Conservation (phyloP, 1,284 basidiomycete species). For the Cryptococcus sp. region DNA sequence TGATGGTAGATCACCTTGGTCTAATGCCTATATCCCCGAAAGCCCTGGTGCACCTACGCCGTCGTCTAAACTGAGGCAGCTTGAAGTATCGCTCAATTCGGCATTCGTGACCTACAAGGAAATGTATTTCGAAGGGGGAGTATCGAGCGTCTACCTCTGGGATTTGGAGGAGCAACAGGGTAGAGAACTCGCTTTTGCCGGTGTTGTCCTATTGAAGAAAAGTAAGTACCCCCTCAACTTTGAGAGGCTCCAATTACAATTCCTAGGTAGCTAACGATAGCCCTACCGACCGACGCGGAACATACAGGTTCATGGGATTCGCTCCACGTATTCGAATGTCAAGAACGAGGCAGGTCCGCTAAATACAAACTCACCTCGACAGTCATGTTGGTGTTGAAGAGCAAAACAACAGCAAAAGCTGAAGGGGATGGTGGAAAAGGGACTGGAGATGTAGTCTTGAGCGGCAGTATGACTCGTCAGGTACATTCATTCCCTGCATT, state of each 20-base stretch:
- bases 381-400: constrained; percentile 89
- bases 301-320: constrained; percentile 77
- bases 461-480: constrained; percentile 96
- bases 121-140: constrained; percentile 96
- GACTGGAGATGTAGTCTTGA: constrained; percentile 74
- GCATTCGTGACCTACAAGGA: constrained; percentile 97
- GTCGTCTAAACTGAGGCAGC: constrained; percentile 73
- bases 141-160: constrained; percentile 98
- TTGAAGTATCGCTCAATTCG: constrained; percentile 90
- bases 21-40: constrained; percentile 82
- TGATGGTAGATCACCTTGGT: constrained; percentile 81
- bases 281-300: constrained; percentile 6
- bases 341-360: constrained; percentile 81
- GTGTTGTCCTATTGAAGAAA: constrained; percentile 95
- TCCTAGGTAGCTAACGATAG: neutral
- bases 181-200: constrained; percentile 65
- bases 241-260: neutral
- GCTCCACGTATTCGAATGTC: constrained; percentile 94
- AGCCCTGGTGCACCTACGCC: constrained; percentile 83
- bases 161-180: constrained; percentile 70
- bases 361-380: constrained; percentile 98
- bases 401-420: constrained; percentile 50
- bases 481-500: constrained; percentile 54
- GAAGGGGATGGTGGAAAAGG: constrained; percentile 44
- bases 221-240: constrained; percentile 61